Base-by-base conservation (phyloP, 2,329 filamentous ascomycete species). In the Paracorniculantispora psalliotae region DNA sequence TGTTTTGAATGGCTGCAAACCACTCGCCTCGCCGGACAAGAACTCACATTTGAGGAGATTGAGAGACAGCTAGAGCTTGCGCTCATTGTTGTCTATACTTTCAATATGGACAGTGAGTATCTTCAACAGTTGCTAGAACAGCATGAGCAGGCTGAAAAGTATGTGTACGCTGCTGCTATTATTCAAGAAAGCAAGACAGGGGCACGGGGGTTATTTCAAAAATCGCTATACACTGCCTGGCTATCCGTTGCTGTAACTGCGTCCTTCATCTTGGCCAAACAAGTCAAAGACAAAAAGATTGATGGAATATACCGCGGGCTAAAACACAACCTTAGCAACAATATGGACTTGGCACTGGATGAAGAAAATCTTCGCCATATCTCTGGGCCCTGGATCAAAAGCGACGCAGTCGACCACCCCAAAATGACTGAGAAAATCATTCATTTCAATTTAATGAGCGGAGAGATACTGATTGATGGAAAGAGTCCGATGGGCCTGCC, bases 401-500 rank as follows among this genome's bases (percentile, higher is more conserved):
- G 35, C 1, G 25, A 5, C 10, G 13, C 33, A 19, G 0, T 0
- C 10, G 10, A 23, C 1, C 12, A 6, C 12, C 19, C 12, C 2
- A 1, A 0, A 8, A 2, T 5, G 1, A 6, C 13, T 0, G 1
- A 2, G 25, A 41, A 44, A 5, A 46, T 0, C 65, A 62, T 28
- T 65, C 70, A 59, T 19, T 23, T 54, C 0, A 55, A 59, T 15
- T 15, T 41, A n/a, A 21, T 55, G 25, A 43, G 30, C 1, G 57
- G 17, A 2, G 50, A 55, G 12, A 19, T 59, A 0, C 19, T 55
- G 0, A 19, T 55, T 17, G 46, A 59, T 33, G 57, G 57, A 13
- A 55, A 49, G 6, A 15, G 21, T 26, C 21, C 44, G 4, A 41
- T n/a, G 5, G 26, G 43, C 10, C 23, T 53, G 2, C 15, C 19